Conservation (phyloP, 768 basidiomycete genomes). For the Lactarius psammicola region DNA sequence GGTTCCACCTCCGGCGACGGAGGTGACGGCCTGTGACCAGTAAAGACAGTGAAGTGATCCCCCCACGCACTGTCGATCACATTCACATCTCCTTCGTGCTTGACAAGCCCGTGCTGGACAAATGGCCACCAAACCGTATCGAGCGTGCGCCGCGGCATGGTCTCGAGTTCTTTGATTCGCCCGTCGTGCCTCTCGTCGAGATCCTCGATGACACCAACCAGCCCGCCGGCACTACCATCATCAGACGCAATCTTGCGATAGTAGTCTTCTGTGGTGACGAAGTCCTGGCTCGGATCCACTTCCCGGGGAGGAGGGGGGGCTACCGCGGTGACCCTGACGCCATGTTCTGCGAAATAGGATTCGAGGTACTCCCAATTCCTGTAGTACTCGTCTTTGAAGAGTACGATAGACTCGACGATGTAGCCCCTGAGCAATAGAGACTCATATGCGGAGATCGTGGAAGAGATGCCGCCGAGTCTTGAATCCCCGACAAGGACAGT, state of each 20-base stretch:
- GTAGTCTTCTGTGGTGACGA: slow-evolving; percentile 60
- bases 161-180: slow-evolving; percentile 71
- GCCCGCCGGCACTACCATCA: slow-evolving; percentile 37
- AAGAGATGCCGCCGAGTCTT: slow-evolving; percentile 90
- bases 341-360: slow-evolving; percentile 75
- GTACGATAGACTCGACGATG: slow-evolving; percentile 75
- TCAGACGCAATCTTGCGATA: slow-evolving; percentile 53
- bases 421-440: slow-evolving; percentile 89
- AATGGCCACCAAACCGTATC: slow-evolving; percentile 96
- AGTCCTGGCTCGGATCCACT: slow-evolving; percentile 47
- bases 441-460: slow-evolving; percentile 91
- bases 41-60: slow-evolving; percentile 81
- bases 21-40: slow-evolving; percentile 32
- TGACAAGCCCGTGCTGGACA: slow-evolving; percentile 80
- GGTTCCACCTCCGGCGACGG: slow-evolving; percentile 27
- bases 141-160: slow-evolving; percentile 75
- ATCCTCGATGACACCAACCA: slow-evolving; percentile 51
- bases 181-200: slow-evolving; percentile 60
- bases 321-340: slow-evolving; percentile 53
- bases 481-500: slow-evolving; percentile 86
- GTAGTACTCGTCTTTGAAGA: slow-evolving; percentile 87
- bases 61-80: slow-evolving; percentile 88
- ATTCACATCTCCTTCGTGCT: slow-evolving; percentile 69
- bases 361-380: slow-evolving; percentile 80
- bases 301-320: slow-evolving; percentile 56